phyloP scores from a whole-genome alignment of 495 filamentous ascomycete species.

The Aspergillus sclerotiicarbonarius region DNA sequence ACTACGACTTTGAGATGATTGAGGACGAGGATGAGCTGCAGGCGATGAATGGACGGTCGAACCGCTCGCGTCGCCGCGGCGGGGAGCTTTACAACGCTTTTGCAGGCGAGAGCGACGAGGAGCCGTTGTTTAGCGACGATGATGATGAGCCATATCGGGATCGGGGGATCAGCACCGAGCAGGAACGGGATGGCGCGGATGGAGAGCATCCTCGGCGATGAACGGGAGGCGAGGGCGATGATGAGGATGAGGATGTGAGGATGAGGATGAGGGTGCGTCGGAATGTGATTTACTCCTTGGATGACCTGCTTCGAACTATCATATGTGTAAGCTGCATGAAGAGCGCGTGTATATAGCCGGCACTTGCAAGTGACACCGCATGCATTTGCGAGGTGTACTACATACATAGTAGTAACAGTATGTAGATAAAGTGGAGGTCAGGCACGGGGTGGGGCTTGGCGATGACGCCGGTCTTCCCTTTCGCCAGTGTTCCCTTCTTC shows the following conservation, averaged over 20 bases:
- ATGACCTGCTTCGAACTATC: constrained; percentile 1
- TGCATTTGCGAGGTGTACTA: not conserved
- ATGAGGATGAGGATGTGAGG: not conserved
- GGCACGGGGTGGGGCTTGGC: not conserved
- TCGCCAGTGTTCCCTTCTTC: no score
- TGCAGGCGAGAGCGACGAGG: constrained; percentile 75
- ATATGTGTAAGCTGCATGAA: not conserved
- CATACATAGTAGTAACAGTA: not conserved
- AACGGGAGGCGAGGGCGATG: not conserved
- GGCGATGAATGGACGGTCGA: constrained; percentile 39
- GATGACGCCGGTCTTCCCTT: constrained; percentile 1
- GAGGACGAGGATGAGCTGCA: constrained; percentile 76
- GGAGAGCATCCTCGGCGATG: constrained; percentile 24
- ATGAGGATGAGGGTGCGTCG: not conserved
- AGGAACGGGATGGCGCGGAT: constrained; percentile 22
- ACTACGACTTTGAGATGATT: constrained; percentile 94
- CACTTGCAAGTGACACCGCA: not conserved
- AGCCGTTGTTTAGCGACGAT: constrained; percentile 56
- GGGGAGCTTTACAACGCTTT: constrained; percentile 94
- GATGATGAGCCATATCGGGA: constrained; percentile 49
- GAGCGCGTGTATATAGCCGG: constrained; percentile 3
- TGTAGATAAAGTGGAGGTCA: not conserved
- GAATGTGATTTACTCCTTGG: not conserved
- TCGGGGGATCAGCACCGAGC: constrained; percentile 23
- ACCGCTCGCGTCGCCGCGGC: constrained; percentile 55